Conservation (phyloP, 2,329 filamentous ascomycete species). For the Plenodomus lindquistii region DNA sequence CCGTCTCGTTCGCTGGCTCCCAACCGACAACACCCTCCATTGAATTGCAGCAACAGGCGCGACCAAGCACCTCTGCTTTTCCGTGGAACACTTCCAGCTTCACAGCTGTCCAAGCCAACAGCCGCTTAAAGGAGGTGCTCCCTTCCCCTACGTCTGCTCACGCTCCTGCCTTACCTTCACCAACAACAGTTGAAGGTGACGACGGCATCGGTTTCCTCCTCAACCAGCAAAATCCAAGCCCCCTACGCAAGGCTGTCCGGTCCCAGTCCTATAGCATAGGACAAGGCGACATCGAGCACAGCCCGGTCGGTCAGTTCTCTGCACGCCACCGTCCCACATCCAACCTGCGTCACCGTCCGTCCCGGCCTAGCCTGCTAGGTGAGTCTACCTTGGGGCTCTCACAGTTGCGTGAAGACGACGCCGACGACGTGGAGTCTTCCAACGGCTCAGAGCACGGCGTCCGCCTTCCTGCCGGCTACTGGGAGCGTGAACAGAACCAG, state of each 20-base stretch:
- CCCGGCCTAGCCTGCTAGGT: constrained; percentile 75
- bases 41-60: constrained; percentile 57
- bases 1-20: constrained; percentile 71
- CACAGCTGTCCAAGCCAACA: constrained; percentile 23
- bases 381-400: constrained; percentile 49
- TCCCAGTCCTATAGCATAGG: constrained; percentile 97
- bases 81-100: constrained; percentile 49
- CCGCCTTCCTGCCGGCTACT: constrained; percentile 36
- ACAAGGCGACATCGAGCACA: constrained; percentile 67
- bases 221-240: constrained; percentile 68
- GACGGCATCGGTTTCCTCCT: constrained; percentile 45
- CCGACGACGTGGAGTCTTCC: constrained; percentile 69
- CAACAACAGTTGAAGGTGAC: constrained; percentile 53
- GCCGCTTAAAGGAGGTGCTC: constrained; percentile 37
- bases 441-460: constrained; percentile 60
- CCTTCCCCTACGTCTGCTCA: constrained; percentile 41
- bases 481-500: constrained; percentile 38
- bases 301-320: constrained; percentile 53
- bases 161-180: constrained; percentile 26
- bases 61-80: constrained; percentile 48
- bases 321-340: constrained; percentile 50
- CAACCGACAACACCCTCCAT: constrained; percentile 78
- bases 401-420: constrained; percentile 43
- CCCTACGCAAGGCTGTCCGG: constrained; percentile 88
- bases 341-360: constrained; percentile 74